These are phyloP conservation scores for Pulveroboletus sp. DNA, from an alignment of 768 basidiomycete genomes.

Conservation along the genomic window DNA sequence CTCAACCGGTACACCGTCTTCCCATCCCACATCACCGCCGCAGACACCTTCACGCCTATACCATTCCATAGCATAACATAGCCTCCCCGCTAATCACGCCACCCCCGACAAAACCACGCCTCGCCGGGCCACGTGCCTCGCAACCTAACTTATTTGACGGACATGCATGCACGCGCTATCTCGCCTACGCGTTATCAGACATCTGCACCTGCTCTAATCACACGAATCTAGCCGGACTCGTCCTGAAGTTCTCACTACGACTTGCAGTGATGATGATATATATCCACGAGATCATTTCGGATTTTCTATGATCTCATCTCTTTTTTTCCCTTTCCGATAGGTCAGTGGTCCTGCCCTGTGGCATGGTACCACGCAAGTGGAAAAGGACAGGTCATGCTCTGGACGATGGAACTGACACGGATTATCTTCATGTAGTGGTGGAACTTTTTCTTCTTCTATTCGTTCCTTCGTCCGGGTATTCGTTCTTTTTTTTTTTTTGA, in stretches of 20 bases:
- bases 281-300: slow-evolving; percentile 19
- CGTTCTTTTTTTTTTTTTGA: slow-evolving; percentile 15
- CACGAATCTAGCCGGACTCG: slow-evolving; percentile 18
- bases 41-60: slow-evolving; percentile 34
- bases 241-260: slow-evolving; percentile 22
- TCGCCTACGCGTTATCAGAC: slow-evolving; percentile 15
- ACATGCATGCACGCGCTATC: slow-evolving; percentile 21
- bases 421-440: slow-evolving; percentile 25
- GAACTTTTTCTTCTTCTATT: slow-evolving; percentile 10
- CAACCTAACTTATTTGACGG: slow-evolving; percentile 28
- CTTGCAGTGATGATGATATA: slow-evolving; percentile 21
- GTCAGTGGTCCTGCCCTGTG: no score
- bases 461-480: not conserved
- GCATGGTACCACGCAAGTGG: no score
- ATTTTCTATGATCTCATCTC: slow-evolving; percentile 23
- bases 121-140: slow-evolving; percentile 11
- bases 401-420: slow-evolving; percentile 28
- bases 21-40: slow-evolving; percentile 25
- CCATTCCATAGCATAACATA: slow-evolving; percentile 32
- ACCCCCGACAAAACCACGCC: slow-evolving; percentile 14
- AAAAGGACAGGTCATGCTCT: slow-evolving; percentile 4
- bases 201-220: slow-evolving; percentile 28
- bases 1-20: slow-evolving; percentile 17
- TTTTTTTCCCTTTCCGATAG: not conserved
- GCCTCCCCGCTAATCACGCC: slow-evolving; percentile 13